Base-by-base conservation (phyloP, 345 rosid genomes). In the Salix arbutifolia region DNA sequence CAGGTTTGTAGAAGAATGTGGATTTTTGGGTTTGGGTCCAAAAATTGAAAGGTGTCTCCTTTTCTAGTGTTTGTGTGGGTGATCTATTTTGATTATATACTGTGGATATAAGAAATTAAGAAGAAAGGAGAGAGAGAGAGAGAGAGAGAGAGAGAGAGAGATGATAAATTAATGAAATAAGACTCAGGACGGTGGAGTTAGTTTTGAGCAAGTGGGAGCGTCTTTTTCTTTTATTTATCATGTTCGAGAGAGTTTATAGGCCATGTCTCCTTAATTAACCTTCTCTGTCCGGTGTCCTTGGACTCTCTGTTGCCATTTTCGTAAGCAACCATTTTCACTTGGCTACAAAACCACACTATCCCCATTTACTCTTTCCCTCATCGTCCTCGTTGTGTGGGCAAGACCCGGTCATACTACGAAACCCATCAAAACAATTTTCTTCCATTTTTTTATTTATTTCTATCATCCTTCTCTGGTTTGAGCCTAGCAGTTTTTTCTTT, bases 151-250 rank as follows among this genome's bases (percentile, higher is more conserved):
- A 33, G 78, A 78, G 72, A 67, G 46, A 44, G 25, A 81, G 21
- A 53, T 64, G 13, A 82, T 70, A 80, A 79, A 84, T 74, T 84
- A 83, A 44, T 77, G 30, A 56, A 73, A 80, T 44, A 73, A 76
- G 67, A 40, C 44, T 10, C 12, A 0, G 64, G 83, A 83, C 62
- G 79, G 85, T 83, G 82, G 91, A 89, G 97, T 89, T 90, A 88
- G 90, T 85, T 69, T 84, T 83, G 83, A 80, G 91, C 87, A 83
- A 85, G 89, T 89, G 91, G 90, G 91, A 67, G 80, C 88, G 88
- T 89, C 79, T 83, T 56, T 31, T 83, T 73, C 76, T 64, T 79
- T 84, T 77, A 81, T 85, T 64, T 69, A 40, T 35, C 64, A 75
- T 62, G 83, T 85, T 58, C 80, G 75, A 79, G 85, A 81, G 83